A percentile compares a stretch with the other conserved stretches of the same genome.
These are phyloP conservation scores for Malus hybrid DNA, from an alignment of 331 rosid genomes.

Conservation along the genomic window DNA sequence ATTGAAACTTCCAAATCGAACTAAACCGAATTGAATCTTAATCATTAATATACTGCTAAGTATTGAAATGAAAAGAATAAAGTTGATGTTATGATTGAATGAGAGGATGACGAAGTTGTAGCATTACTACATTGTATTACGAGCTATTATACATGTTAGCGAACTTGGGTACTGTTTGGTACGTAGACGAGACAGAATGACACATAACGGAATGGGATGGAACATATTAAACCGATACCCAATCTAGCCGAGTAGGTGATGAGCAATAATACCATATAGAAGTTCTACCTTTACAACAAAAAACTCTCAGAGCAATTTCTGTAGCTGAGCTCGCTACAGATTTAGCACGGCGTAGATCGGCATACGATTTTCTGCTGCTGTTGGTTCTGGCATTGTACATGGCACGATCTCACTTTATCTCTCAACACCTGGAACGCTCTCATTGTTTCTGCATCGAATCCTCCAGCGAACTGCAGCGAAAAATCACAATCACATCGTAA, in stretches of 20 bases:
- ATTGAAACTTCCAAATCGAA: too few relatives aligned
- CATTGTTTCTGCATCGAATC: constrained; percentile 92
- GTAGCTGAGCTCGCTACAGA: constrained; percentile 90
- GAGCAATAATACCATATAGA: too few relatives aligned
- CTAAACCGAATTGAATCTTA: too few relatives aligned
- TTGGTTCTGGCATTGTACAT: constrained; percentile 70
- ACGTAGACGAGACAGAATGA: too few relatives aligned
- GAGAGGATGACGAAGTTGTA: neutral
- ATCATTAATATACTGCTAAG: too few relatives aligned
- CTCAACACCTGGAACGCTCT: constrained; percentile 90
- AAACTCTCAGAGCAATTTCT: constrained; percentile 12
- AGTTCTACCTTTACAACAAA: constrained; percentile 31
- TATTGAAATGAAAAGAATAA: neutral
- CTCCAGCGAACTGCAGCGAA: constrained; percentile 83
- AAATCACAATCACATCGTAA: neutral
- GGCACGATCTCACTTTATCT: constrained; percentile 86
- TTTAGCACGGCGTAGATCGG: constrained; percentile 59
- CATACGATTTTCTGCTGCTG: constrained; percentile 51
- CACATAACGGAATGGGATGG: too few relatives aligned
- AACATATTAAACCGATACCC: too few relatives aligned
- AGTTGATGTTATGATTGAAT: neutral
- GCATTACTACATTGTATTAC: neutral
- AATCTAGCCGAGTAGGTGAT: too few relatives aligned
- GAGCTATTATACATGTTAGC: constrained; percentile 1
- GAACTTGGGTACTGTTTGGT: too few relatives aligned